phyloP scores from a whole-genome alignment of 169 alveolate genomes.

The Babesia ovis region DNA sequence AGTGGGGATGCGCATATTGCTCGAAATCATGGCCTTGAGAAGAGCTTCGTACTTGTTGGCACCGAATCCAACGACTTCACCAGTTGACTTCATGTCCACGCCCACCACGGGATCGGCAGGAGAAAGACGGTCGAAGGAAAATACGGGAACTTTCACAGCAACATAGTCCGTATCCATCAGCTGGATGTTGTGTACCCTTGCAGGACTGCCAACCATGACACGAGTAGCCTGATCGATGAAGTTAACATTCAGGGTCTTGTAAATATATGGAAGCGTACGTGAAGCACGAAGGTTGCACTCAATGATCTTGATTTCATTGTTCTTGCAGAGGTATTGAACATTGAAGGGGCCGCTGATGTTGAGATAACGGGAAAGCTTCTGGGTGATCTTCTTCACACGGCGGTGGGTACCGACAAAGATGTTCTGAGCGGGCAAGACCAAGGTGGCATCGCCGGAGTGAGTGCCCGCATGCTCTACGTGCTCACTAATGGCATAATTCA shows the following conservation, averaged over 20 bases:
- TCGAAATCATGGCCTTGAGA: conserved; percentile 84
- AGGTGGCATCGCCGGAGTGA: conserved; percentile 90
- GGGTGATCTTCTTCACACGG: conserved; percentile 80
- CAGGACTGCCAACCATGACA: conserved; percentile 82
- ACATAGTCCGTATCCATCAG: conserved; percentile 84
- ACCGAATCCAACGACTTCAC: conserved; percentile 87
- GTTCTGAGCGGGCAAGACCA: conserved; percentile 87
- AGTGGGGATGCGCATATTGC: conserved; percentile 80
- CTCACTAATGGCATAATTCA: conserved; percentile 88
- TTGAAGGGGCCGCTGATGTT: conserved; percentile 87
- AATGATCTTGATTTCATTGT: conserved; percentile 82
- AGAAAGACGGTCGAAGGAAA: conserved; percentile 83
- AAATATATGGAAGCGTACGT: conserved; percentile 86
- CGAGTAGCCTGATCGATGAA: conserved; percentile 85
- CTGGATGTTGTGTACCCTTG: conserved; percentile 74
- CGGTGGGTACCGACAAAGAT: conserved; percentile 87
- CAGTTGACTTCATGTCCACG: conserved; percentile 89
- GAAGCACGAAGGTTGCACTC: conserved; percentile 89
- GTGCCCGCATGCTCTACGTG: conserved; percentile 89
- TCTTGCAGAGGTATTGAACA: conserved; percentile 88
- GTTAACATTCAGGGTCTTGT: conserved; percentile 81
- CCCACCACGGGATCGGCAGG: conserved; percentile 87
- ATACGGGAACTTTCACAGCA: conserved; percentile 85
- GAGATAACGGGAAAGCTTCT: conserved; percentile 82
- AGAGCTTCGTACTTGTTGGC: conserved; percentile 84